Percentiles rank a stretch among this genome's conserved stretches.
phyloP scores from a whole-genome alignment of 2,329 filamentous ascomycete genomes.

The Colletotrichum lentis region DNA sequence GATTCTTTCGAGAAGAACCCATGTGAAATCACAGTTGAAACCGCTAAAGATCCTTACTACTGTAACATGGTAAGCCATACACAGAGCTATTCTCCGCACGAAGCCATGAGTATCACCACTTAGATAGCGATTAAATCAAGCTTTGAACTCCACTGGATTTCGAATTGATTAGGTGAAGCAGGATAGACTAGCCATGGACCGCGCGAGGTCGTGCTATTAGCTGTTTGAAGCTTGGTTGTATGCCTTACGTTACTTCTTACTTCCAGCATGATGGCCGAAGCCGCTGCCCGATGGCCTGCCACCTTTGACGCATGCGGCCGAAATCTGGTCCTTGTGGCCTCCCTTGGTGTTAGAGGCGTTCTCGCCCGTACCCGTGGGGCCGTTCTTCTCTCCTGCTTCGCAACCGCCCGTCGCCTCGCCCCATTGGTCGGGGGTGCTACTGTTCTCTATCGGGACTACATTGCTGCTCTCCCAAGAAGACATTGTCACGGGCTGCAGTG shows the following conservation, averaged over 20 bases:
- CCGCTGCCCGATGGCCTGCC: neutral
- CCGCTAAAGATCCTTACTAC: no score
- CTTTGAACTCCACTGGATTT: no score
- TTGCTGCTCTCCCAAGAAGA: constrained; percentile 3
- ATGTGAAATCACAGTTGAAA: no score
- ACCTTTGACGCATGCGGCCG: neutral
- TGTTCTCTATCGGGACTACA: neutral
- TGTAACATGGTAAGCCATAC: no score
- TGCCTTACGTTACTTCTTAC: neutral
- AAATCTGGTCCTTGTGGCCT: constrained; percentile 3
- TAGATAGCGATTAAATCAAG: neutral
- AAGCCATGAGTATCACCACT: no score
- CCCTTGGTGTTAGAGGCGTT: neutral
- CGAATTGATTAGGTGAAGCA: neutral
- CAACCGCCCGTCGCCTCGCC: neutral
- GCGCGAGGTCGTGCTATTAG: no score
- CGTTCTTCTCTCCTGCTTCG: neutral
- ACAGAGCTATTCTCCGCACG: no score
- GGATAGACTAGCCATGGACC: no score
- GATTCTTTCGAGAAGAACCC: no score
- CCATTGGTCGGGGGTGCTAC: neutral
- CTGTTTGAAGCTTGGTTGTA: no score
- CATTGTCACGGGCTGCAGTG: neutral
- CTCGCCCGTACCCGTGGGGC: neutral
- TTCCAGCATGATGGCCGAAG: constrained; percentile 1